Evolutionary conservation across 2,329 filamentous ascomycete genomes (phyloP), one percentile per base, ranked within the genome.

Genomic region (Berkeleyomyces rouxiae): DNA sequence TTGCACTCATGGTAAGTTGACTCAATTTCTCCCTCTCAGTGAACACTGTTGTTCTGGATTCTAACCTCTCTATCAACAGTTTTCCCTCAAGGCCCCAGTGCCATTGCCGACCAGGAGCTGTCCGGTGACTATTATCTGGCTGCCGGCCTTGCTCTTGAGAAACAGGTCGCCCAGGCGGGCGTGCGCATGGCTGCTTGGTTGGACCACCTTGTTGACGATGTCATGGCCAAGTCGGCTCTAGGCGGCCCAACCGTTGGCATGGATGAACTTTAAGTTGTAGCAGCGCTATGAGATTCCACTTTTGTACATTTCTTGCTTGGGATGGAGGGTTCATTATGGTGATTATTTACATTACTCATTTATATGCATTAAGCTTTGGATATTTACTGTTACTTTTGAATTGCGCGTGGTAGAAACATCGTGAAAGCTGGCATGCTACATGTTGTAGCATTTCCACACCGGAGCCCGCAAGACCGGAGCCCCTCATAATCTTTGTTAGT

Each of bases 171-270:
- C 6, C 81, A 80, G 66, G 86, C 83, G 3, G 86, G 86, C 9
- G 86, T 82, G 70, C 78, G 86, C 58, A 76, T 89, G 70, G 86
- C 82, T 1, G 79, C 78, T 23, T 88, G 83, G 82, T 72, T 88
- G 65, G 84, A 87, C 69, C 73, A 78, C 67, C 83, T 87, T 68
- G 81, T 76, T 7, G 72, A 76, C n/a, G 64, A 64, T 10, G 36
- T 62, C 11, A 23, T 46, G 51, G 69, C 71, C 44, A 67, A 68
- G 55, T 66, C 67, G 36, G 62, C 51, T 64, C 46, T 59, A 11
- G 16, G 42, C 37, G 53, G 36, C 3, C 31, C 57, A 7, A 31
- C 13, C 13, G 13, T 47, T 5, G 36, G 16, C 33, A 53, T 49
- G 6, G 39, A 46, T 31, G 61, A 63, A 39, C 13, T 63, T 46